A percentile compares a stretch with the other conserved stretches of the same genome.
Evolutionary conservation across 2,329 filamentous ascomycete species (phyloP).

Genomic region (Bisporella sp.): DNA sequence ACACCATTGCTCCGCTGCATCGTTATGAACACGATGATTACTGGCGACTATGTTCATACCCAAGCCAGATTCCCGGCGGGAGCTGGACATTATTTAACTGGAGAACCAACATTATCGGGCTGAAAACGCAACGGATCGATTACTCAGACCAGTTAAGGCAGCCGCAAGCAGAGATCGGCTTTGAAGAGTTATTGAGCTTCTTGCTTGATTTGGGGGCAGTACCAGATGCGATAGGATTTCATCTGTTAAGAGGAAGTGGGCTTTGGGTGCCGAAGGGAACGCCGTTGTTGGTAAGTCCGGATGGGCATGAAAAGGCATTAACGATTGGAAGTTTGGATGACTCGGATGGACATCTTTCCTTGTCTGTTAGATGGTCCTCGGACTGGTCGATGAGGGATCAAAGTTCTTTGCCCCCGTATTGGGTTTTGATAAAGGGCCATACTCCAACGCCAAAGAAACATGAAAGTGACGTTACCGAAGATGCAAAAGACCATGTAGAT

Average conservation of each 20-base stretch:
- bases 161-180: slow-evolving; percentile 42
- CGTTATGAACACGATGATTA: slow-evolving; percentile 43
- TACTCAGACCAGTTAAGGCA: slow-evolving; percentile 44
- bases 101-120: slow-evolving; percentile 54
- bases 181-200: slow-evolving; percentile 55
- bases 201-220: slow-evolving; percentile 57
- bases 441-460: not conserved
- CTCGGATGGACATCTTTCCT: slow-evolving; percentile 52
- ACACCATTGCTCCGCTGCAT: slow-evolving; percentile 55
- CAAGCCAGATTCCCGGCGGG: slow-evolving; percentile 50
- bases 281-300: slow-evolving; percentile 45
- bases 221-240: slow-evolving; percentile 52
- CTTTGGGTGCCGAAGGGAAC: slow-evolving; percentile 56
- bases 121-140: slow-evolving; percentile 55
- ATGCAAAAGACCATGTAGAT: not conserved
- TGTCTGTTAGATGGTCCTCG: slow-evolving; percentile 49
- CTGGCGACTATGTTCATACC: slow-evolving; percentile 46
- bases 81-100: slow-evolving; percentile 61
- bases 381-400: slow-evolving; percentile 46
- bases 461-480: not conserved
- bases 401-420: slow-evolving; percentile 50
- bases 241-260: slow-evolving; percentile 47
- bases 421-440: slow-evolving; percentile 42
- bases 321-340: slow-evolving; percentile 49
- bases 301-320: slow-evolving; percentile 41